These are phyloP conservation scores for Phytopythium helicoides DNA, from an alignment of 352 stramenopile species.

Conservation along the genomic window DNA sequence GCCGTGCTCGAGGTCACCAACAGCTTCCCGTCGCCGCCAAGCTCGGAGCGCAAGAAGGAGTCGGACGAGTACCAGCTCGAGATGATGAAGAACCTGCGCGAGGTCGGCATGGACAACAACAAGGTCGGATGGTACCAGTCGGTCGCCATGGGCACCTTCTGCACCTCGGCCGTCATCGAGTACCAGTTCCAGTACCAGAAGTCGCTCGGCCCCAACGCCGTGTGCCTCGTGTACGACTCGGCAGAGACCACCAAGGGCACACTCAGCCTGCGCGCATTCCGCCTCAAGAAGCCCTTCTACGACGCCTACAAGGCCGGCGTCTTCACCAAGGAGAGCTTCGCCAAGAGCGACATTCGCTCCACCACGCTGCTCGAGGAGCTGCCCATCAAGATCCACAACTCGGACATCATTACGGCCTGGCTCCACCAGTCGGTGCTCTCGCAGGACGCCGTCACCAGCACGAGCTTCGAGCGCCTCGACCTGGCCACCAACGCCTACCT, in stretches of 20 bases:
- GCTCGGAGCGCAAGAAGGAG: constrained; percentile 73
- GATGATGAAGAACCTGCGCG: constrained; percentile 99
- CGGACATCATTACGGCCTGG: constrained; percentile 93
- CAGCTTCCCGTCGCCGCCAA: constrained; percentile 94
- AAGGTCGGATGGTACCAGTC: constrained; percentile 99
- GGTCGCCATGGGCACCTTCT: constrained; percentile 96
- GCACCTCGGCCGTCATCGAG: constrained; percentile 92
- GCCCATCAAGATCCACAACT: constrained; percentile 95
- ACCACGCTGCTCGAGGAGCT: constrained; percentile 95
- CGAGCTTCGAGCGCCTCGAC: constrained; percentile 94
- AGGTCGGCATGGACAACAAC: constrained; percentile 99
- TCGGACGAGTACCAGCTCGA: constrained; percentile 96
- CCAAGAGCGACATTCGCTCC: constrained; percentile 80
- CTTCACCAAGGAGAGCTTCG: constrained; percentile 84
- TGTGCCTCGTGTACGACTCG: constrained; percentile 98
- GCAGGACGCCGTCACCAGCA: constrained; percentile 65
- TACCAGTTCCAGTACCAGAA: constrained; percentile 97
- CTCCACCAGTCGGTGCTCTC: constrained; percentile 86
- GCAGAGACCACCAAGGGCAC: constrained; percentile 94
- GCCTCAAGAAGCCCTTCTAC: constrained; percentile 94
- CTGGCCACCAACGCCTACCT: constrained; percentile 95
- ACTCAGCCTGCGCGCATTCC: constrained; percentile 95
- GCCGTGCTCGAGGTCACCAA: constrained; percentile 96
- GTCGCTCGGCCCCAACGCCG: constrained; percentile 94
- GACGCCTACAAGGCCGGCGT: constrained; percentile 85